Base-by-base conservation (phyloP, 805 yeast species). In the Metschnikowia dekortorum region DNA sequence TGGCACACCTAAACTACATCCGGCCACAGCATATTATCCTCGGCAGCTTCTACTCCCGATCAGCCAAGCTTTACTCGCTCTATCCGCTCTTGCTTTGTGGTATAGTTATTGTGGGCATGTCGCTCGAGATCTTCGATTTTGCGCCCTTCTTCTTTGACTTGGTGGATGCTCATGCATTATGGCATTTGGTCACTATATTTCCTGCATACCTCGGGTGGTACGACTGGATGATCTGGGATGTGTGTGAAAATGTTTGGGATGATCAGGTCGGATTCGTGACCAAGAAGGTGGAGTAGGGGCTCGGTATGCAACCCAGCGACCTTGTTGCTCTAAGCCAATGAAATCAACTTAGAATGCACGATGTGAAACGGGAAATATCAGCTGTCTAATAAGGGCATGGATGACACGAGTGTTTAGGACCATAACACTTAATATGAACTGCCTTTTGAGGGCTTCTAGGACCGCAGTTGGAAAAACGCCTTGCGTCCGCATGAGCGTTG, bases 121-220 rank as follows among this genome's bases (percentile, higher is more conserved):
- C 86, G n/a, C 79, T 92, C 56, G 99, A 92, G 64, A 68, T 92
- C 35, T 87, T 90, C 67, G 99, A 92, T 67, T 94, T 94, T 64
- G 63, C 85, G 36, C 61, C 61, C 6, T 30, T 58, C 9, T 40
- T 57, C 29, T 45, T 36, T 41, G 59, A 56, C 39, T 50, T 57
- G 51, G 50, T 58, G 26, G 61, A 58, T 14, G 61, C 61, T 8
- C 61, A 58, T 39, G 49, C 59, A 8, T 50, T 58, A 47, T 58
- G 61, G 61, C 61, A 58, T 36, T 46, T 57, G 40, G 60, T 56
- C 37, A 58, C 61, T 2, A 50, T 66, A 53, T 49, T 70, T 61
- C 46, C 86, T 78, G 57, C 73, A 29, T 70, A 71, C 6, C 66
- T 61, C n/a, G 65, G 65, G 38, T 73, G 76, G 76, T 72, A 72